phyloP scores from a whole-genome alignment of 768 basidiomycete genomes.

The Collybiopsis confluens region DNA sequence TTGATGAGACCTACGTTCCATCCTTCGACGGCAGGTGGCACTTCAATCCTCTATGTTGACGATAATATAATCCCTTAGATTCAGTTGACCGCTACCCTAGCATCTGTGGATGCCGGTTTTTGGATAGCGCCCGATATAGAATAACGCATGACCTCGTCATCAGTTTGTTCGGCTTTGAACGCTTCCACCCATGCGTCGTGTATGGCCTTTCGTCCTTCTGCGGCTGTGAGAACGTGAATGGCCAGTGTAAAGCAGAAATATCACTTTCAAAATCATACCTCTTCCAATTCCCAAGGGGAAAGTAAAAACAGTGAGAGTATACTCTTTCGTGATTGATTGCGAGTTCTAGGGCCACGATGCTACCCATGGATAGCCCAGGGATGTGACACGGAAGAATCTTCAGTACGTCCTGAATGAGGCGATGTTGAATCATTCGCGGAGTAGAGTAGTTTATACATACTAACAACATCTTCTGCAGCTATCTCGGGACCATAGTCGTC shows the following conservation, averaged over 20 bases:
- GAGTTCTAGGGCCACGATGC: conserved; percentile 28
- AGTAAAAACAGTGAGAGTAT: conserved; percentile 30
- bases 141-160: conserved; percentile 21
- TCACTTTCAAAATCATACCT: conserved; percentile 20
- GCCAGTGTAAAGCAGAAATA: neutral
- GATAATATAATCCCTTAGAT: conserved; percentile 27
- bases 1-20: neutral
- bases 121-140: conserved; percentile 26
- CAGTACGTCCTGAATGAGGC: conserved; percentile 28
- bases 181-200: conserved; percentile 26
- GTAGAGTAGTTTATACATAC: too few species aligned
- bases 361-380: conserved; percentile 33
- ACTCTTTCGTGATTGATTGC: conserved; percentile 28
- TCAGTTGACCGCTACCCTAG: too few species aligned
- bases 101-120: conserved; percentile 17
- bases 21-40: neutral
- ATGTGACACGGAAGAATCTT: conserved; percentile 33
- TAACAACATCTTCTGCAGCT: conserved; percentile 30
- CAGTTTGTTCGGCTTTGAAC: conserved; percentile 15
- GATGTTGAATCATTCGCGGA: too few species aligned
- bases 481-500: conserved; percentile 21
- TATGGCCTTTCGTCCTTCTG: conserved; percentile 32
- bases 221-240: conserved; percentile 19
- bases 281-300: conserved; percentile 29
- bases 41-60: conserved; percentile 13